A percentile compares a stretch with the other conserved stretches of the same genome.
Evolutionary conservation across 306 rosid species (phyloP).

Genomic region (Calophaca sinica): DNA sequence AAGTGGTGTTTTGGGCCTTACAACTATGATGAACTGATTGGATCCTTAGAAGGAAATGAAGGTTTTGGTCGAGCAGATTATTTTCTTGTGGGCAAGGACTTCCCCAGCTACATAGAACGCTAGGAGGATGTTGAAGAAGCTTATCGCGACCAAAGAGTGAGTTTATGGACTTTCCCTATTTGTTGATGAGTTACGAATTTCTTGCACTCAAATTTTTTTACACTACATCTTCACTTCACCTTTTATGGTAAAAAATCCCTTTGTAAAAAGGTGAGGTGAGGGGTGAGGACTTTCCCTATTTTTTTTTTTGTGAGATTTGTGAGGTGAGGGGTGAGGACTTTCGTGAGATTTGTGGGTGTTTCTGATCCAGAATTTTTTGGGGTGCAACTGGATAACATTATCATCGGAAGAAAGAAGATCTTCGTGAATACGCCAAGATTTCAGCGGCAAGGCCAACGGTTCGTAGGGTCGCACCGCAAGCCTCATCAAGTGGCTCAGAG

Average conservation of each 20-base stretch:
- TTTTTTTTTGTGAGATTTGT: too few species aligned
- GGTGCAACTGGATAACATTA: too few species aligned
- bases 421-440: too few species aligned
- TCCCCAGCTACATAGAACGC: conserved; percentile 95
- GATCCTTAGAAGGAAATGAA: conserved; percentile 92
- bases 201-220: background rate
- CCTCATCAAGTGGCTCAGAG: too few species aligned
- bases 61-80: conserved; percentile 95
- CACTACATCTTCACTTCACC: background rate
- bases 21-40: conserved; percentile 80
- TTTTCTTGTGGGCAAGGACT: conserved; percentile 97
- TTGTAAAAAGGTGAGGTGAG: background rate
- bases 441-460: too few species aligned
- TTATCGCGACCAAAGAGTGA: conserved; percentile 78
- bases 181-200: conserved; percentile 11
- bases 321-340: too few species aligned
- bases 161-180: conserved; percentile 40
- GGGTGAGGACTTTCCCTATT: background rate
- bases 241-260: background rate
- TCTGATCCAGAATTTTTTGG: too few species aligned
- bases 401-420: too few species aligned
- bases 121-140: conserved; percentile 92
- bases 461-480: too few species aligned
- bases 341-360: too few species aligned
- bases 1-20: conserved; percentile 84